phyloP scores from a whole-genome alignment of 31 red algal genomes.

The Odonthalia washingtoniensis region DNA sequence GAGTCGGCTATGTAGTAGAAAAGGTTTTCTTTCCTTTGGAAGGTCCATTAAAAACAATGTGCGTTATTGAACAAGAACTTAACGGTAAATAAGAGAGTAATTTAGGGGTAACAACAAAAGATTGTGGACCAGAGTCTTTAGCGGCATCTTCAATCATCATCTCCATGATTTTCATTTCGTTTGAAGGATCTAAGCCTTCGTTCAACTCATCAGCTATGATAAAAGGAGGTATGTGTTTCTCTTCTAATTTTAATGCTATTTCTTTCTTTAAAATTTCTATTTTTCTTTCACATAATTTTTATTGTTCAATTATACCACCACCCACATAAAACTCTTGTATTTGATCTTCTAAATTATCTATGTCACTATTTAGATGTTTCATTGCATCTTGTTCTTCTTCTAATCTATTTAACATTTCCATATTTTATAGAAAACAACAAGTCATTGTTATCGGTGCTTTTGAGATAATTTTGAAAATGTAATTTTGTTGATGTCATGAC shows the following conservation, averaged over 20 bases:
- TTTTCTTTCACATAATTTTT: slow-evolving; percentile 66
- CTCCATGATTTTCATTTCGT: slow-evolving; percentile 86
- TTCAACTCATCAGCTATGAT: slow-evolving; percentile 97
- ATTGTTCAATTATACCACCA: slow-evolving; percentile 55
- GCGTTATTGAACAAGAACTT: slow-evolving; percentile 63
- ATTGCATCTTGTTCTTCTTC: neutral
- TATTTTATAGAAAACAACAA: too few relatives aligned
- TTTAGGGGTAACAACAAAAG: slow-evolving; percentile 95
- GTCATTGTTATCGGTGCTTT: too few relatives aligned
- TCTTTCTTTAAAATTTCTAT: slow-evolving; percentile 61
- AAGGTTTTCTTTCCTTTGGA: slow-evolving; percentile 65
- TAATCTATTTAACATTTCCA: neutral
- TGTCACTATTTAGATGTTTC: slow-evolving; percentile 34
- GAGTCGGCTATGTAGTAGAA: too few relatives aligned
- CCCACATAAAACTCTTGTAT: slow-evolving; percentile 50
- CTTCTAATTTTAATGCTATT: too few relatives aligned
- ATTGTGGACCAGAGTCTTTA: slow-evolving; percentile 65
- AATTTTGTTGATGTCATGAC: too few relatives aligned
- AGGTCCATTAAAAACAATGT: slow-evolving; percentile 91
- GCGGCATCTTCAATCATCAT: slow-evolving; percentile 92
- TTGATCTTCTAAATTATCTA: slow-evolving; percentile 51
- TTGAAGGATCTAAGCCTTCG: slow-evolving; percentile 90
- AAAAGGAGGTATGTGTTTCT: slow-evolving; percentile 76
- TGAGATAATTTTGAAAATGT: too few relatives aligned
- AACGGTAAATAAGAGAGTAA: slow-evolving; percentile 80